Conservation (phyloP, 1,284 basidiomycete genomes). For the Cystobasidium pallidum region DNA sequence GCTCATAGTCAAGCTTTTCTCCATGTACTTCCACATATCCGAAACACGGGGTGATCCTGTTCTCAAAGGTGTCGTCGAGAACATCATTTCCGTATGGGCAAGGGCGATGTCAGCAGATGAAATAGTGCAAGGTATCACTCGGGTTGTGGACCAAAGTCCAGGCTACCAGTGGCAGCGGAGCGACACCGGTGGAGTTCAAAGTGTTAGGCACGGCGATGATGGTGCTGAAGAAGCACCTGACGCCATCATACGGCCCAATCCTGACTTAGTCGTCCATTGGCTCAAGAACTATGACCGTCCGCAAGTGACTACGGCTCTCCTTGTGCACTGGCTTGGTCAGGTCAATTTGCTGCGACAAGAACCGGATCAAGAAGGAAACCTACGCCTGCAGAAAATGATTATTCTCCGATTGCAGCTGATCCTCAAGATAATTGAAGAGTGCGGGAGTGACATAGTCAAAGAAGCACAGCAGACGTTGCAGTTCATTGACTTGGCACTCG, state of each 20-base stretch:
- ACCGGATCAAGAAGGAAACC: slow-evolving; percentile 9
- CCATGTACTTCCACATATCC: slow-evolving; percentile 21
- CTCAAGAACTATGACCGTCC: slow-evolving; percentile 16
- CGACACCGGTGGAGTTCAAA: slow-evolving; percentile 16
- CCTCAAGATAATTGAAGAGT: slow-evolving; percentile 72
- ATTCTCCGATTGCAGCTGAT: slow-evolving; percentile 75
- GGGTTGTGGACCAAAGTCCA: slow-evolving; percentile 10
- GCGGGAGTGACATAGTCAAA: slow-evolving; percentile 68
- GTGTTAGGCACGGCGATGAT: too few relatives aligned
- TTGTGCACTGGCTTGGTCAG: slow-evolving; percentile 71
- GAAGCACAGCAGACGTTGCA: slow-evolving; percentile 72
- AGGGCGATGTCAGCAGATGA: slow-evolving; percentile 16
- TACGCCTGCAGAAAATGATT: slow-evolving; percentile 31
- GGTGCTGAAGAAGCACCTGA: neutral
- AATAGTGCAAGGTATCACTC: slow-evolving; percentile 10
- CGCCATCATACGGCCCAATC: slow-evolving; percentile 23
- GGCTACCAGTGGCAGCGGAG: slow-evolving; percentile 24
- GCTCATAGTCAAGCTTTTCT: slow-evolving; percentile 12
- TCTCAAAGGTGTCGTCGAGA: slow-evolving; percentile 16
- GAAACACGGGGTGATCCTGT: slow-evolving; percentile 42
- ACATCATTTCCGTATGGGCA: slow-evolving; percentile 28
- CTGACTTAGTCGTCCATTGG: slow-evolving; percentile 25
- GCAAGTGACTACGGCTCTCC: slow-evolving; percentile 64
- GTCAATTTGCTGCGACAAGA: slow-evolving; percentile 61
- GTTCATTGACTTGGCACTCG: slow-evolving; percentile 75